Percentiles rank a stretch among this genome's conserved stretches.
Conservation (phyloP, 305 asterid genomes). For the Fraxinus paxiana region DNA sequence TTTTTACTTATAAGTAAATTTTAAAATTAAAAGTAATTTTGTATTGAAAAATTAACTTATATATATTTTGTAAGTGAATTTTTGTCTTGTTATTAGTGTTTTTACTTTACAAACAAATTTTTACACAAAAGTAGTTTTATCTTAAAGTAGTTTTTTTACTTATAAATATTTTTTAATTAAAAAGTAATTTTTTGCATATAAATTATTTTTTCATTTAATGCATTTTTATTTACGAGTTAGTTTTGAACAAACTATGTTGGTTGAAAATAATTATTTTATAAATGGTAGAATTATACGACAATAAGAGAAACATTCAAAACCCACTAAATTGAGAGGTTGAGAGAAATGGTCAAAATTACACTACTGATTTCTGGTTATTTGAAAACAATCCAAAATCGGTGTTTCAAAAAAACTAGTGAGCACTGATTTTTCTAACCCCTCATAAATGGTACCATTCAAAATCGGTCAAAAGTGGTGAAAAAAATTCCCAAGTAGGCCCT, state of each 20-base stretch:
- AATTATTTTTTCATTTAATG: not conserved
- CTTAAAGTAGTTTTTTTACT: not conserved
- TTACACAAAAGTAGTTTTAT: not conserved
- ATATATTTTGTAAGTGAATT: not conserved
- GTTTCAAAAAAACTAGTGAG: not conserved
- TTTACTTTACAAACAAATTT: not conserved
- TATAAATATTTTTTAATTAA: too few species aligned
- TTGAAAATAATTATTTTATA: too few species aligned
- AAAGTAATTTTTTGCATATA: not conserved
- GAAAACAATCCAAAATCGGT: not conserved
- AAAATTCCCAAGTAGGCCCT: not conserved
- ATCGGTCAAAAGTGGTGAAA: not conserved
- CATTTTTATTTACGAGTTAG: not conserved
- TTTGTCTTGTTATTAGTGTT: too few species aligned
- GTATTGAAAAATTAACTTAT: not conserved
- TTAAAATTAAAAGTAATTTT: not conserved
- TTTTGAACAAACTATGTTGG: not conserved
- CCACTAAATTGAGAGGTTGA: not conserved
- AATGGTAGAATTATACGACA: too few species aligned
- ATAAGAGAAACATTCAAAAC: not conserved
- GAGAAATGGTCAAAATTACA: not conserved
- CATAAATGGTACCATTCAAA: not conserved
- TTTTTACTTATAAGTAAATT: not conserved
- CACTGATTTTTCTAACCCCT: too few species aligned
- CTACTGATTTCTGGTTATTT: not conserved